Evolutionary conservation across 768 basidiomycete species (phyloP).

Genomic region (Boletus huronensis): DNA sequence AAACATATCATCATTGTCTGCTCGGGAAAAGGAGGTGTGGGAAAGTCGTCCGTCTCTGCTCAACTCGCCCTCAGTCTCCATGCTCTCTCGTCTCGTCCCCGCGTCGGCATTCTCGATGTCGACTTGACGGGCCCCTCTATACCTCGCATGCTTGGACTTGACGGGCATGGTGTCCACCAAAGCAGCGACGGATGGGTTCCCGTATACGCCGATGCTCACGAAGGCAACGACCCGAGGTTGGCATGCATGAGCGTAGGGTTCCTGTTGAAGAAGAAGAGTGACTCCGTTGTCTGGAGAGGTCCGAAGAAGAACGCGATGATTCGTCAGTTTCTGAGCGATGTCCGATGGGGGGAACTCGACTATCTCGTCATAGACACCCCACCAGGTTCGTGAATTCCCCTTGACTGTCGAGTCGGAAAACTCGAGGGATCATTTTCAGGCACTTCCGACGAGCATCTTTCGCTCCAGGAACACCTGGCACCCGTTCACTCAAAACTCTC

Average conservation of each 20-base stretch:
- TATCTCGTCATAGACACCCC: slow-evolving; percentile 95
- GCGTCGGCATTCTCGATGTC: slow-evolving; percentile 88
- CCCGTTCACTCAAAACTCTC: slow-evolving; percentile 76
- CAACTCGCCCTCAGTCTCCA: slow-evolving; percentile 90
- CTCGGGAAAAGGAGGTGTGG: slow-evolving; percentile 97
- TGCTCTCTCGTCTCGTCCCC: slow-evolving; percentile 57
- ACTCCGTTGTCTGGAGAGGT: slow-evolving; percentile 97
- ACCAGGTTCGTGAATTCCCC: slow-evolving; percentile 61
- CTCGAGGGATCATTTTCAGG: slow-evolving; percentile 46
- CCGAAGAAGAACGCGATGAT: slow-evolving; percentile 99
- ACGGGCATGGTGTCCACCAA: slow-evolving; percentile 85
- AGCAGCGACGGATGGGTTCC: slow-evolving; percentile 98
- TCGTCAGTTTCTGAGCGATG: slow-evolving; percentile 89
- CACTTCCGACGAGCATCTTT: slow-evolving; percentile 98
- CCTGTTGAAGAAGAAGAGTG: slow-evolving; percentile 81
- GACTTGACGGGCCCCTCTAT: slow-evolving; percentile 94
- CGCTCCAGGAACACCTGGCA: slow-evolving; percentile 88
- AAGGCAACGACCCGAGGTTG: slow-evolving; percentile 60
- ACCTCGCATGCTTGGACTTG: slow-evolving; percentile 91
- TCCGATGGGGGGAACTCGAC: slow-evolving; percentile 93
- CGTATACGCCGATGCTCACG: slow-evolving; percentile 75
- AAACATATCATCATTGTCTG: slow-evolving; percentile 89
- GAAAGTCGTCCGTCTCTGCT: slow-evolving; percentile 93
- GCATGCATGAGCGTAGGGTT: slow-evolving; percentile 98
- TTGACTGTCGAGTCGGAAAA: neutral